Conservation (phyloP, 352 stramenopile genomes). For the Lagenidium giganteum region DNA sequence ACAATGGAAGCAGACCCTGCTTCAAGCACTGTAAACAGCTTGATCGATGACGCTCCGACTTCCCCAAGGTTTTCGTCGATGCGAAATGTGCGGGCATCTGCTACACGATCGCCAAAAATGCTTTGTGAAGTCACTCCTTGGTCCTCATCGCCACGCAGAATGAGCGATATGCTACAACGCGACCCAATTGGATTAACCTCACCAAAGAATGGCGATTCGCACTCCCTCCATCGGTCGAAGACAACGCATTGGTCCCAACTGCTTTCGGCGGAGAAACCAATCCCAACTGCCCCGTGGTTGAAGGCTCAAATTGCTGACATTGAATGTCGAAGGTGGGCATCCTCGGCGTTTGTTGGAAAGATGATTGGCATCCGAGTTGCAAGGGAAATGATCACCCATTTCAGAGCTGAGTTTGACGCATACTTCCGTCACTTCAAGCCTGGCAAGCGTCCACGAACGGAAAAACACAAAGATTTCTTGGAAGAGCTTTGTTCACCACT, state of each 20-base stretch:
- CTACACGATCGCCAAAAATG: conserved; percentile 3
- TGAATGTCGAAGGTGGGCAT: conserved; percentile 79
- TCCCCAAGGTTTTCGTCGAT: too few relatives aligned
- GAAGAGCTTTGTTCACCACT: conserved; percentile 70
- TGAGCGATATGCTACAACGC: conserved; percentile 60
- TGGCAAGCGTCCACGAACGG: conserved; percentile 14
- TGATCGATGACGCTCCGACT: too few relatives aligned
- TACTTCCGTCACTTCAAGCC: conserved; percentile 27
- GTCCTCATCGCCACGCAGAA: conserved; percentile 40
- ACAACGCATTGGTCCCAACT: conserved; percentile 40
- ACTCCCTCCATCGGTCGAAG: conserved; percentile 27
- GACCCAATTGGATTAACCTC: too few relatives aligned
- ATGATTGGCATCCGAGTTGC: conserved; percentile 83
- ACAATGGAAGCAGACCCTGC: too few relatives aligned
- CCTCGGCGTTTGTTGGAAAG: conserved; percentile 82
- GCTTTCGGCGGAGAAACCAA: conserved; percentile 28
- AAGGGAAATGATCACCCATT: conserved; percentile 82
- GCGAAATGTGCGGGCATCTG: conserved; percentile 9
- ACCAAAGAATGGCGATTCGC: too few relatives aligned
- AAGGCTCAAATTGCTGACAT: conserved; percentile 83
- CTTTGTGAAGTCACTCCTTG: conserved; percentile 18
- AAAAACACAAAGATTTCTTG: conserved; percentile 58
- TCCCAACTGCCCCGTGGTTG: conserved; percentile 49
- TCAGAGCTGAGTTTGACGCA: conserved; percentile 54
- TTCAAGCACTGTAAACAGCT: too few relatives aligned